Base-by-base conservation (phyloP, 23 red algal genomes). In the Pyropia yezoensis region DNA sequence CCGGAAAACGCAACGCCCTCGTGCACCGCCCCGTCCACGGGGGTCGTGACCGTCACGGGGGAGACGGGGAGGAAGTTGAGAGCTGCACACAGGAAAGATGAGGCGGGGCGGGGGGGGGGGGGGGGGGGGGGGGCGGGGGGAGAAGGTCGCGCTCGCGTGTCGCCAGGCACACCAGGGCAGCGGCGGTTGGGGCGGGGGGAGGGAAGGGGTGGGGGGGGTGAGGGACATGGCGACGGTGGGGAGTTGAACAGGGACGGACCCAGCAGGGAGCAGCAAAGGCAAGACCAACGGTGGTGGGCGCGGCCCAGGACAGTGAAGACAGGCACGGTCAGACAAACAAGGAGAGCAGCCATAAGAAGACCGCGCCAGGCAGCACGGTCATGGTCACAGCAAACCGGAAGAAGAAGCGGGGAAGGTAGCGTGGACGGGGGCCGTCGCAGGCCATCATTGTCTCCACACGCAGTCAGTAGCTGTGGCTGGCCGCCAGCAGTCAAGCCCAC, bases 21-120 rank as follows among this genome's bases (percentile, higher is more conserved):
- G 39, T 66, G 54, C 6, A 49, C 39, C 52, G 80, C 79, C 18
- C 71, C 74, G 60, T 83, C 83, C 23, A 90, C 80, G 26, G 83
- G 78, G 19, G 92, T 96, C 29, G 74, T 67, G 13, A 96, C 92
- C 23, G 29, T 33, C 33, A 50, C 59, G 32, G 77, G 70, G 45
- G 70, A 23, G 18, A 96, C 65, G 26, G 92, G 92, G 1, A 96
- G 56, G 75, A 83, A 85, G 59, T 96, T 96, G 66, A 96, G 73
- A 7, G 84, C 92, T 47, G 69, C 78, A 75, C 77, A 86, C 84
- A 33, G 30, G 2, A 6, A 6, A 33, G 30, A 33, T n/a, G n/a
- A n/a, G n/a, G n/a, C n/a, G n/a, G n/a, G n/a, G n/a, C n/a, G n/a
- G n/a, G n/a, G n/a, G n/a, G n/a, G n/a, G n/a, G n/a, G n/a, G n/a